phyloP scores from a whole-genome alignment of 805 yeast genomes.

The Wickerhamiella nectarea region DNA sequence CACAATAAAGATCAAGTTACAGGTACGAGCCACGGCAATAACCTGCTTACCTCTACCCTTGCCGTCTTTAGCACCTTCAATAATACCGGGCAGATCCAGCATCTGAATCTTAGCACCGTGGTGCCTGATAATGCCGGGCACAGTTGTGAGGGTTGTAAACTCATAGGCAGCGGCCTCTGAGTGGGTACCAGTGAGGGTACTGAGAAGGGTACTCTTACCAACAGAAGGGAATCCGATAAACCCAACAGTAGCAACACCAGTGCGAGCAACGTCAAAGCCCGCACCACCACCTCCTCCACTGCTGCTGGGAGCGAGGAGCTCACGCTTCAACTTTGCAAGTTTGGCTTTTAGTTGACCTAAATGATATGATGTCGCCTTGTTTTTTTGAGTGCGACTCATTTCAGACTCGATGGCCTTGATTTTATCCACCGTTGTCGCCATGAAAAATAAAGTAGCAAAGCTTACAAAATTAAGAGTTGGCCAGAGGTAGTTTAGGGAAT shows the following conservation, averaged over 20 bases:
- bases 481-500: not conserved
- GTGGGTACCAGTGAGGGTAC: conserved; percentile 86
- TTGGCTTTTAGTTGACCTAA: conserved; percentile 96
- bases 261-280: conserved; percentile 97
- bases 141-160: conserved; percentile 93
- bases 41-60: conserved; percentile 98
- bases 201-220: conserved; percentile 59
- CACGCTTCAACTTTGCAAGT: conserved; percentile 87
- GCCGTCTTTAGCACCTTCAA: conserved; percentile 96
- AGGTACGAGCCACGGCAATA: conserved; percentile 97
- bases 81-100: conserved; percentile 96
- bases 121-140: conserved; percentile 90
- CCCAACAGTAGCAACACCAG: conserved; percentile 96
- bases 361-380: conserved; percentile 95
- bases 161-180: conserved; percentile 97
- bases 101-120: conserved; percentile 97
- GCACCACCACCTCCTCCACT: conserved; percentile 87
- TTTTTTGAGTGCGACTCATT: conserved; percentile 96
- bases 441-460: conserved; percentile 16
- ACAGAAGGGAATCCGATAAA: conserved; percentile 98
- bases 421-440: conserved; percentile 56
- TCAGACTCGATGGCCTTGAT: conserved; percentile 79
- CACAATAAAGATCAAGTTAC: conserved; percentile 83
- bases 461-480: not conserved
- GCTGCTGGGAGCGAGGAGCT: conserved; percentile 56